Conservation (phyloP, 129 eudicot genomes). For the Solidago caesia region DNA sequence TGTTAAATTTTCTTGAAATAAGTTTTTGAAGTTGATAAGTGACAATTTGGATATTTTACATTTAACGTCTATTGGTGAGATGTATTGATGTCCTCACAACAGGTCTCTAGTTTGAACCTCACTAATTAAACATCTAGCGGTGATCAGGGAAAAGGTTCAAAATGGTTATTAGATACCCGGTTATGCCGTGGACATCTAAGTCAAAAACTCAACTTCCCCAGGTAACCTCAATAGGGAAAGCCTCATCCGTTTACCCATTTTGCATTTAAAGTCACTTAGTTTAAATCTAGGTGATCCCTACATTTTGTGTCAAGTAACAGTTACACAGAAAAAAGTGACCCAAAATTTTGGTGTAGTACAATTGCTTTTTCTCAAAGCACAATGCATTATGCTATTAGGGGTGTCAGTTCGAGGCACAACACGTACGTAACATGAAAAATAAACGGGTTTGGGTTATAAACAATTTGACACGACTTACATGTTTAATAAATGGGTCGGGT, state of each 20-base stretch:
- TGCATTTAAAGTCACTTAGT: not conserved
- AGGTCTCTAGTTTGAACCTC: not conserved
- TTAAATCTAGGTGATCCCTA: constrained; percentile 12
- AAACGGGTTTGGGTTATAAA: too few relatives aligned
- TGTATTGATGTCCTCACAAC: not conserved
- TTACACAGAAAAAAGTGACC: too few relatives aligned
- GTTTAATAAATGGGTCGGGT: too few relatives aligned
- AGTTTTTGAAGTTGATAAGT: not conserved
- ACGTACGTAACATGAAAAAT: too few relatives aligned
- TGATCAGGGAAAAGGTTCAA: not conserved
- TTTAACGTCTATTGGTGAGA: not conserved
- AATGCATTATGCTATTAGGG: not conserved
- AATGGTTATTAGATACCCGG: not conserved
- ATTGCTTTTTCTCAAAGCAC: not conserved
- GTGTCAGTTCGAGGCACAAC: too few relatives aligned
- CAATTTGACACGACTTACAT: too few relatives aligned
- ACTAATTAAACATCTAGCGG: not conserved
- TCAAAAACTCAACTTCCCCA: not conserved
- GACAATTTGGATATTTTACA: not conserved
- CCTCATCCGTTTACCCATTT: not conserved
- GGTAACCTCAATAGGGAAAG: too few relatives aligned
- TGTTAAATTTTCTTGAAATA: not conserved
- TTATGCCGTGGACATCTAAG: not conserved
- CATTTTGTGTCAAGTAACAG: not conserved
- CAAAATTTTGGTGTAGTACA: not conserved